These are phyloP conservation scores for Malassezia sp. DNA, from an alignment of 1,284 basidiomycete genomes.

Conservation along the genomic window DNA sequence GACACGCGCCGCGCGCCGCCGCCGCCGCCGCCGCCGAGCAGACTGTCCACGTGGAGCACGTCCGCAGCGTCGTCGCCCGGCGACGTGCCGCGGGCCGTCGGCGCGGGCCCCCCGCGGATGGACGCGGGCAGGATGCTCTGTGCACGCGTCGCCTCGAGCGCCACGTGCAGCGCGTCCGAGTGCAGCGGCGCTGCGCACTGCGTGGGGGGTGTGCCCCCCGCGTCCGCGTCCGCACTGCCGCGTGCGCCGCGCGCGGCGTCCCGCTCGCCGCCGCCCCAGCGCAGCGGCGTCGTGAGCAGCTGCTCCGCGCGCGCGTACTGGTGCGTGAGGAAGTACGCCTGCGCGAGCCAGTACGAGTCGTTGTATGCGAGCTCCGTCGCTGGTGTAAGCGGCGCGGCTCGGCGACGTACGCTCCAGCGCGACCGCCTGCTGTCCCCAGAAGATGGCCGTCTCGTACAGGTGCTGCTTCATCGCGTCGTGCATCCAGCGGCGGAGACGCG, in stretches of 20 bases:
- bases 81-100: not conserved
- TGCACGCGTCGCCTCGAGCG: slow-evolving; percentile 24
- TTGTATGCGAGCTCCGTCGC: slow-evolving; percentile 18
- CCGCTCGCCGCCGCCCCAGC: slow-evolving; percentile 18
- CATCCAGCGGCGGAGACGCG: slow-evolving; percentile 84
- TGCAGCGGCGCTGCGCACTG: no score
- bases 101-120: slow-evolving; percentile 4
- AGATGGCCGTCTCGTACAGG: slow-evolving; percentile 88
- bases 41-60: not conserved
- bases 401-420: slow-evolving; percentile 67
- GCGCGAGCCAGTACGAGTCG: slow-evolving; percentile 97
- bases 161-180: slow-evolving; percentile 25
- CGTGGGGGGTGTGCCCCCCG: not conserved
- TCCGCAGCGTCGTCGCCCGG: not conserved
- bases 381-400: slow-evolving; percentile 15
- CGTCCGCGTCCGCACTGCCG: not conserved
- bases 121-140: slow-evolving; percentile 21
- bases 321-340: slow-evolving; percentile 87
- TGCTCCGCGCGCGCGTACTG: slow-evolving; percentile 88
- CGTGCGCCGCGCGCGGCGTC: not conserved
- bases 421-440: slow-evolving; percentile 95
- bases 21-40: not conserved
- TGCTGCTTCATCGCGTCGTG: slow-evolving; percentile 97
- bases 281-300: slow-evolving; percentile 70
- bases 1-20: not conserved